phyloP scores from a whole-genome alignment of 495 filamentous ascomycete genomes.

The Podospora pseudopauciseta region DNA sequence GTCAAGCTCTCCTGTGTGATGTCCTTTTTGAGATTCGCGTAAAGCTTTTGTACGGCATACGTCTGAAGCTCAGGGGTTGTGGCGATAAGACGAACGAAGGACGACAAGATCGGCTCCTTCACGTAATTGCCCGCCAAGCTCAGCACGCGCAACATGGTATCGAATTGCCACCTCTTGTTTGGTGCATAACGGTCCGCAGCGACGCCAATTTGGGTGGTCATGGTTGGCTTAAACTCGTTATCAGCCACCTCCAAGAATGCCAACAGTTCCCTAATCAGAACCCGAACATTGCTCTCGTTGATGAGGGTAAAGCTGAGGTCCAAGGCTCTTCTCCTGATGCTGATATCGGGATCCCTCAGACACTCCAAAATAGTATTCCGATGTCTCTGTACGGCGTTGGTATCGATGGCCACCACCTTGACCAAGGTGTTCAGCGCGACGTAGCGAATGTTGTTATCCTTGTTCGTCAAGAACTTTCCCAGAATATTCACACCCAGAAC shows the following conservation, averaged over 20 bases:
- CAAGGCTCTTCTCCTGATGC: slow-evolving; percentile 87
- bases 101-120: slow-evolving; percentile 95
- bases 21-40: slow-evolving; percentile 83
- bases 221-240: slow-evolving; percentile 95
- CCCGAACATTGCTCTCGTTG: slow-evolving; percentile 91
- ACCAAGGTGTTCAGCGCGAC: slow-evolving; percentile 95
- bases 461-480: slow-evolving; percentile 94
- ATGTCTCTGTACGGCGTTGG: slow-evolving; percentile 94
- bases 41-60: slow-evolving; percentile 94
- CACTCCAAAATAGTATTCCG: slow-evolving; percentile 97
- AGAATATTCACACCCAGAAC: slow-evolving; percentile 97
- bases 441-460: slow-evolving; percentile 99
- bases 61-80: slow-evolving; percentile 93
- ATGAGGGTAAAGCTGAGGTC: slow-evolving; percentile 97
- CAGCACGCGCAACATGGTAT: slow-evolving; percentile 93
- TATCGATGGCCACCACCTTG: slow-evolving; percentile 97
- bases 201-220: slow-evolving; percentile 96
- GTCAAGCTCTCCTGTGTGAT: slow-evolving; percentile 96
- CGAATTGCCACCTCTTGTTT: slow-evolving; percentile 96
- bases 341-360: slow-evolving; percentile 96
- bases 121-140: slow-evolving; percentile 94
- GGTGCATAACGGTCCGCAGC: slow-evolving; percentile 94
- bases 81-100: slow-evolving; percentile 91
- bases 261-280: slow-evolving; percentile 85
- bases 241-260: slow-evolving; percentile 95